Conservation (phyloP, 495 filamentous ascomycete species). For the Xylaria flabelliformis region DNA sequence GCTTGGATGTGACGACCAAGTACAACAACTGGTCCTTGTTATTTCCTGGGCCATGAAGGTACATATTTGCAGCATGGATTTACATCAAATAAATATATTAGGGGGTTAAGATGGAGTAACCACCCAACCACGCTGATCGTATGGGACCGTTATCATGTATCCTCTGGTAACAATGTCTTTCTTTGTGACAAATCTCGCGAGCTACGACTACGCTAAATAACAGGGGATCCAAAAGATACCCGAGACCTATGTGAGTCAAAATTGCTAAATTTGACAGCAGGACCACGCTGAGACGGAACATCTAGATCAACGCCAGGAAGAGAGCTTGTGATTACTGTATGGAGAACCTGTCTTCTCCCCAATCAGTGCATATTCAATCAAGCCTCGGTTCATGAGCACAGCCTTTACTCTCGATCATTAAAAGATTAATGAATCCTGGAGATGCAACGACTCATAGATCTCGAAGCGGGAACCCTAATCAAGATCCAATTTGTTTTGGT, state of each 20-base stretch:
- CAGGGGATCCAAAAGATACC: conserved; percentile 18
- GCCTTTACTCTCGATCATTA: neutral
- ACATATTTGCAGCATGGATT: neutral
- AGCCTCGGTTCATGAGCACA: conserved; percentile 7
- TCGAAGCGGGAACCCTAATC: conserved; percentile 11
- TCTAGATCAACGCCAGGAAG: conserved; percentile 2
- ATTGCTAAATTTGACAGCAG: conserved; percentile 30
- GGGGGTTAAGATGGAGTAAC: conserved; percentile 1
- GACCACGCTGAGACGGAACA: conserved; percentile 9
- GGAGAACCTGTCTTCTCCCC: conserved; percentile 7
- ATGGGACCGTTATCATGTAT: conserved; percentile 20
- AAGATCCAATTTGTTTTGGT: conserved; percentile 10
- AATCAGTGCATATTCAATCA: neutral
- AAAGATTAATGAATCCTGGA: neutral
- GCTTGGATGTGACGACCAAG: neutral
- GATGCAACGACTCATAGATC: conserved; percentile 17
- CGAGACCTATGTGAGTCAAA: conserved; percentile 24
- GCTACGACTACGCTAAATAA: conserved; percentile 13
- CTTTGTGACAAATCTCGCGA: conserved; percentile 26
- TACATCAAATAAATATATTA: conserved; percentile 1
- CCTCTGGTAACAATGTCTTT: conserved; percentile 25
- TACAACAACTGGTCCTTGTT: neutral
- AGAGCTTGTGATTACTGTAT: conserved; percentile 26
- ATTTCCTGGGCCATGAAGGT: neutral
- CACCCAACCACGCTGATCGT: conserved; percentile 18